phyloP scores from a whole-genome alignment of 495 filamentous ascomycete genomes.

The Xylaria scruposa region DNA sequence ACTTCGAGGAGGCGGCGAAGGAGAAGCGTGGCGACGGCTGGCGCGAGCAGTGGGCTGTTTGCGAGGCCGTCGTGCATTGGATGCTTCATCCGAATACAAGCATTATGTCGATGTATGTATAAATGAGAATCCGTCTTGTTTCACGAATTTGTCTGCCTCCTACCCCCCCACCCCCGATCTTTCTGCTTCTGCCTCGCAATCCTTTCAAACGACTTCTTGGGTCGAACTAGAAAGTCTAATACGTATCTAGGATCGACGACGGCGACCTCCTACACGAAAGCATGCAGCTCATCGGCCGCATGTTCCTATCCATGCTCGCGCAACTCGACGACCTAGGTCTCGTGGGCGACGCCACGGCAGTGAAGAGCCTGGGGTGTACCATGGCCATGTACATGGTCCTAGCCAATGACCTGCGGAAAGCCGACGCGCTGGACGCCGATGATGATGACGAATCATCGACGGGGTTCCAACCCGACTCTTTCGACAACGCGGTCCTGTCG shows the following conservation, averaged over 20 bases:
- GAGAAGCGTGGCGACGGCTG: conserved; percentile 33
- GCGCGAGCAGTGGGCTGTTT: conserved; percentile 47
- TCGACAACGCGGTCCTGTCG: conserved; percentile 37
- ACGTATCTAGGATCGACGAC: conserved; percentile 36
- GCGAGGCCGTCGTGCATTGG: conserved; percentile 37
- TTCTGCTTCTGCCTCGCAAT: background rate
- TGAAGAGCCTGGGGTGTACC: conserved; percentile 41
- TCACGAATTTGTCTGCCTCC: background rate
- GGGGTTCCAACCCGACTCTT: conserved; percentile 28
- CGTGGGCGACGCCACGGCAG: conserved; percentile 37
- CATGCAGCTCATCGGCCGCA: conserved; percentile 38
- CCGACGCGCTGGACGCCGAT: conserved; percentile 12
- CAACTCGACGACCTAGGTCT: conserved; percentile 39
- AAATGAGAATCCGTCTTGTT: background rate
- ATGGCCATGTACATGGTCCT: conserved; percentile 45
- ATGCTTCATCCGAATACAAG: conserved; percentile 12
- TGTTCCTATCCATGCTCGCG: conserved; percentile 48
- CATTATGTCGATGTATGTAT: conserved; percentile 24
- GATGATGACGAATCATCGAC: too few relatives aligned
- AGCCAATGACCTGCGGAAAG: conserved; percentile 3
- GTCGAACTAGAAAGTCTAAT: background rate
- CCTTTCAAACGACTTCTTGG: background rate
- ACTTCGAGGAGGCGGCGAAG: conserved; percentile 39
- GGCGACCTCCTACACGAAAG: conserved; percentile 30
- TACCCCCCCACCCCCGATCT: background rate